These are phyloP conservation scores for Apophysomyces elegans DNA, from an alignment of 371 early-diverging fungal species.

Conservation along the genomic window DNA sequence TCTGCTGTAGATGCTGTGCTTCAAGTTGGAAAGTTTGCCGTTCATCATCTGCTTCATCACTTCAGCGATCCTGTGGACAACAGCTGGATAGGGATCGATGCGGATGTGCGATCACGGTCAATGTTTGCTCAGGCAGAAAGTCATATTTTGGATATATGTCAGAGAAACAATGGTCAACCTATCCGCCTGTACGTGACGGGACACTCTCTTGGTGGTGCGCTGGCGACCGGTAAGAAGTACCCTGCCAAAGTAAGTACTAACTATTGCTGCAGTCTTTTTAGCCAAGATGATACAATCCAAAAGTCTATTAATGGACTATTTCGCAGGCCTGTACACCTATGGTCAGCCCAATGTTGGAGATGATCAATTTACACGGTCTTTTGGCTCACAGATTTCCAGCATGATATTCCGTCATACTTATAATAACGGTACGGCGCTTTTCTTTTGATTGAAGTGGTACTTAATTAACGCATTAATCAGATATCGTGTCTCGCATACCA, in stretches of 20 bases:
- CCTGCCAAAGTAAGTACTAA: neutral
- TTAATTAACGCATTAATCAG: constrained; percentile 19
- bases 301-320: constrained; percentile 46
- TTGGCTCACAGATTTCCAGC: constrained; percentile 45
- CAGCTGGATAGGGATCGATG: constrained; percentile 38
- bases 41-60: constrained; percentile 37
- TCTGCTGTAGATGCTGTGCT: constrained; percentile 34
- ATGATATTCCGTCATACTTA: constrained; percentile 64
- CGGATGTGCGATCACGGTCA: constrained; percentile 31
- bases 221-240: constrained; percentile 34
- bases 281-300: constrained; percentile 61
- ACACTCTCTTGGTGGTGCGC: constrained; percentile 46
- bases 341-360: constrained; percentile 61
- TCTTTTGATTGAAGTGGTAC: neutral
- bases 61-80: constrained; percentile 52
- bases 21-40: constrained; percentile 29
- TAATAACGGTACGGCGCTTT: constrained; percentile 49
- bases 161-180: constrained; percentile 8
- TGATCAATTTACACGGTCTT: constrained; percentile 47
- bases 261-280: constrained; percentile 40
- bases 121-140: constrained; percentile 43
- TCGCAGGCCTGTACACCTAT: constrained; percentile 60
- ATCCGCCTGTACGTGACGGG: constrained; percentile 36
- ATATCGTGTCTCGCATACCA: constrained; percentile 57
- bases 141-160: constrained; percentile 25